Evolutionary conservation across 2,329 filamentous ascomycete genomes (phyloP), one percentile per base, ranked within the genome.

Genomic region (Sphaerulina vaccinii): DNA sequence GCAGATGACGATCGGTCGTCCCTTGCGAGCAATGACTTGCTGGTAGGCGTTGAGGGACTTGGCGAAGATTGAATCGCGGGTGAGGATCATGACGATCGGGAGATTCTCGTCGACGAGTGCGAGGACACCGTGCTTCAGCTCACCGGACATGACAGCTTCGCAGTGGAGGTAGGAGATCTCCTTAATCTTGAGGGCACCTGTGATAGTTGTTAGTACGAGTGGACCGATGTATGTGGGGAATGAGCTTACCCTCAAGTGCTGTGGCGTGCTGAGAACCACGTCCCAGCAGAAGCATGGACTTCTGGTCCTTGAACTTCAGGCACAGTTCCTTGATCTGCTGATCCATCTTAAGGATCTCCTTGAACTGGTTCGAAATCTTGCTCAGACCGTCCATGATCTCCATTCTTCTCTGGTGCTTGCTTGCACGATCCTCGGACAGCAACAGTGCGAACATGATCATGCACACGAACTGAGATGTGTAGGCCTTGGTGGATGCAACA

Each of bases 1-100:
- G 86, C 93, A 99, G 71, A 99, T 97, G 67, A 99, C 92, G 70
- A 99, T 99, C 57, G 93, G 93, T 73, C 93, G 92, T 69, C 93
- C 93, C 68, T 86, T 84, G 71, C 93, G 92, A 63, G 93, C 93
- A 79, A 96, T 92, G 68, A 99, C 93, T 80, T 99, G 93, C 77
- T 99, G 93, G 75, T 97, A 99, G 66, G 93, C 93, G 73, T 99
- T 99, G 68, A 99, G 81, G n/a, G 93, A 97, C 79, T 99, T 99
- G 72, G 87, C 87, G 78, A 99, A 99, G 68, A 99, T 86, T 65
- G 90, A 82, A 70, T 99, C 93, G 55, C 93, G 88, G 49, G 93
- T 99, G 56, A 99, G 81, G 68, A 99, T 97, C 93, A 99, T 99
- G 75, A 99, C 96, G 72, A 99, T 99, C 57, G 93, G 93, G 32